These are phyloP conservation scores for Sporopachydermia lactativora DNA, from an alignment of 805 yeast species.

Conservation along the genomic window DNA sequence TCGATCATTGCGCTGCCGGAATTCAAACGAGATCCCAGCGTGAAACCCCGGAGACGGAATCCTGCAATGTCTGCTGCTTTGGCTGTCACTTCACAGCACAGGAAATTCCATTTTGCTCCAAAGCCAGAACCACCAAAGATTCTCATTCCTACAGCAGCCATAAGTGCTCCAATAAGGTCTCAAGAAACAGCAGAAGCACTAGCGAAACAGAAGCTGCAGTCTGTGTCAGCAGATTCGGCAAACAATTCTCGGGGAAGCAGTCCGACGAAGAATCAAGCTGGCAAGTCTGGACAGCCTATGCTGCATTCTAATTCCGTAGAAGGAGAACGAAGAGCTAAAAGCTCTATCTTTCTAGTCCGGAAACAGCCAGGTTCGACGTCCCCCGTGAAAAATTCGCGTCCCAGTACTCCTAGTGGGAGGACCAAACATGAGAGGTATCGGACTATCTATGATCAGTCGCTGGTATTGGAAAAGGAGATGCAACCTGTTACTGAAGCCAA, in stretches of 20 bases:
- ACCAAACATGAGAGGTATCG: not conserved
- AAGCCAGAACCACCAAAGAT: not conserved
- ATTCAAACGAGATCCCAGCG: not conserved
- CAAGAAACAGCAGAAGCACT: not conserved
- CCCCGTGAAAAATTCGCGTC: not conserved
- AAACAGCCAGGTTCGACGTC: not conserved
- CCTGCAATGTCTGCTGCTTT: not conserved
- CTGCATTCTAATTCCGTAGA: not conserved
- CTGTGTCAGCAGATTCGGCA: not conserved
- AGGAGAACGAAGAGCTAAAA: not conserved
- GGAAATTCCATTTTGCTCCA: no score
- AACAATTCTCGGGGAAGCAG: not conserved
- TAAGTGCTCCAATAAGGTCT: not conserved
- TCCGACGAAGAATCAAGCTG: no score
- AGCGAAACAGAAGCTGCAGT: not conserved
- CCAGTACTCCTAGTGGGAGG: not conserved
- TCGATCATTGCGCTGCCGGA: slow-evolving; percentile 1
- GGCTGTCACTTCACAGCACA: no score
- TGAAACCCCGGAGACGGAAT: not conserved
- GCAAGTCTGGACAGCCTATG: no score
- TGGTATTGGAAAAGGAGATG: not conserved
- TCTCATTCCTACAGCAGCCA: not conserved
- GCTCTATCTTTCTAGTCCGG: not conserved
- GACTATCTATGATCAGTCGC: slow-evolving; percentile 1
- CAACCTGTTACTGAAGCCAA: not conserved